Evolutionary conservation across 2,329 filamentous ascomycete species (phyloP), one percentile per base, ranked within the genome.

Genomic region (Chaetomium globosum): DNA sequence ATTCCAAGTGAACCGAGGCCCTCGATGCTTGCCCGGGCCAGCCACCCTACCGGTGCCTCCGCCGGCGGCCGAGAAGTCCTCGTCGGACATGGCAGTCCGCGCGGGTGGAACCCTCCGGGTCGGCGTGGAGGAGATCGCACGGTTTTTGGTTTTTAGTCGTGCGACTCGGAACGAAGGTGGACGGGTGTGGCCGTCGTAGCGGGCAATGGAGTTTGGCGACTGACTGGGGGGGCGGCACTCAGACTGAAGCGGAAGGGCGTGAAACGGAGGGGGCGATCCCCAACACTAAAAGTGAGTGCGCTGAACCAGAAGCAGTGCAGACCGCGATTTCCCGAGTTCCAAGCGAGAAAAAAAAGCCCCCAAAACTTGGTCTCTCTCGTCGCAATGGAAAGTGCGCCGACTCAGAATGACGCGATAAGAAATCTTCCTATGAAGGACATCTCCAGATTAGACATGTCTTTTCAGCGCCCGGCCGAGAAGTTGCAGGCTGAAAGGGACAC

Each of bases 1-100:
- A 62, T 83, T 86, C 85, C 85, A 87, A 73, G 82, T 86, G 74
- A 87, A 87, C 65, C 85, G 82, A 60, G 84, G 84, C 36, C 76
- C 76, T 59, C 75, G 73, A 56, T 75, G 74, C 53, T 74, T 75
- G 58, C 72, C 70, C 7, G 69, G 65, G 49, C 55, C 62, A 36
- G 67, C 48, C 53, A 60, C 26, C 58, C 67, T 67, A 55, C 57
- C 48, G 21, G 54, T 55, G 46, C 67, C 62, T 53, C 54, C 57
- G 43, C 53, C 67, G 52, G 60, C 66, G 63, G 66, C 65, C 23
- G 69, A 65, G 62, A 71, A 75, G 70, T 75, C 75, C 63, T 74
- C 74, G 67, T 76, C 75, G 58, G 75, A 73, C 75, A 77, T 77
- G 69, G 67, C 65, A 54, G 26, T 31, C 46, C 39, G 57, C 39